These are phyloP conservation scores for Quercus engelmannii DNA, from an alignment of 306 rosid species.

Conservation along the genomic window DNA sequence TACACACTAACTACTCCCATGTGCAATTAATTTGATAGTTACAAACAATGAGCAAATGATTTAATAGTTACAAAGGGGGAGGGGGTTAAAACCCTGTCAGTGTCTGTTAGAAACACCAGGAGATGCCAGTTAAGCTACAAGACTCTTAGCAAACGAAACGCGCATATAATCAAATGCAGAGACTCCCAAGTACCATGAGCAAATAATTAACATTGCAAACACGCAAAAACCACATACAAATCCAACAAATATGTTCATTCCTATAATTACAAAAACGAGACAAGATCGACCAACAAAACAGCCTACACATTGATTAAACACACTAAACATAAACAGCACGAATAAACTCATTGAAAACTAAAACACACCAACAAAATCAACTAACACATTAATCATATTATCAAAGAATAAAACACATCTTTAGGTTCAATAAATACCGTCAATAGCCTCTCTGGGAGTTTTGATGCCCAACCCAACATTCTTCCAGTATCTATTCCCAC, in stretches of 20 bases:
- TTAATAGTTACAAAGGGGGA: too few species aligned
- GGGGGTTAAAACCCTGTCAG: too few species aligned
- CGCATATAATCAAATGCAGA: too few species aligned
- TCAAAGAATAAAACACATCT: background rate
- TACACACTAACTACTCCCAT: background rate
- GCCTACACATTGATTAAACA: background rate
- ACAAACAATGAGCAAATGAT: background rate
- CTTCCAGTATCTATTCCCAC: constrained; percentile 64
- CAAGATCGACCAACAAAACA: background rate
- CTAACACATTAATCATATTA: background rate
- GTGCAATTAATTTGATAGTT: background rate
- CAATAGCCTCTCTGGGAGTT: constrained; percentile 62
- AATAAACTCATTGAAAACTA: background rate
- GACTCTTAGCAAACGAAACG: background rate
- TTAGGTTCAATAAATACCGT: constrained; percentile 23
- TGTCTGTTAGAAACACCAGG: too few species aligned
- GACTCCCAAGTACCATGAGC: background rate
- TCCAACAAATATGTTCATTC: background rate
- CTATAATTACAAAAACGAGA: background rate
- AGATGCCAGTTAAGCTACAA: too few species aligned
- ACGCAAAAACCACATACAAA: background rate
- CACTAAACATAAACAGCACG: background rate
- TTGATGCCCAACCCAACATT: constrained; percentile 58
- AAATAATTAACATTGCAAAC: background rate
- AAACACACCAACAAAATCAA: background rate